phyloP scores from a whole-genome alignment of 2,329 filamentous ascomycete genomes.

The Scedosporium dehoogii region DNA sequence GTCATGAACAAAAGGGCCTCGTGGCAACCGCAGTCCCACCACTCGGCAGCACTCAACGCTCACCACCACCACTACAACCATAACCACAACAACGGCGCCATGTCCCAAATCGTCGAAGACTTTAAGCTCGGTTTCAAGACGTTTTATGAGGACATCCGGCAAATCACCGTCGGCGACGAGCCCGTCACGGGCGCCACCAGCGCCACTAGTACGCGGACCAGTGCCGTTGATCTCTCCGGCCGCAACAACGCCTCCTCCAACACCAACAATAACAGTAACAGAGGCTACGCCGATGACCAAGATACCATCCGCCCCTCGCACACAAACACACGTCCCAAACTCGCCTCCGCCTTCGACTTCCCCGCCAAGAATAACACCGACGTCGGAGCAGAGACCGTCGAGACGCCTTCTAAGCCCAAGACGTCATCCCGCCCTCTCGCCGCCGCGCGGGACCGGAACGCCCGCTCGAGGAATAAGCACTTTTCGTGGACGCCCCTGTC shows the following conservation, averaged over 20 bases:
- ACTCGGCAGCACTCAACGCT: slow-evolving; percentile 9
- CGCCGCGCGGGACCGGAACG: slow-evolving; percentile 19
- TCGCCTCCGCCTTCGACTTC: slow-evolving; percentile 31
- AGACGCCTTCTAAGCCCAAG: slow-evolving; percentile 10
- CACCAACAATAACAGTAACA: slow-evolving; percentile 16
- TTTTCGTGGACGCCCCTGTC: slow-evolving; percentile 52
- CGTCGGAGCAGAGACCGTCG: slow-evolving; percentile 11
- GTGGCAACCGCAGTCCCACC: slow-evolving; percentile 44
- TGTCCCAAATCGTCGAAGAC: slow-evolving; percentile 79
- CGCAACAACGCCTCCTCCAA: slow-evolving; percentile 13
- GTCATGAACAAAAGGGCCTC: slow-evolving; percentile 45
- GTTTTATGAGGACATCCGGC: slow-evolving; percentile 89
- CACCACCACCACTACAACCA: background rate
- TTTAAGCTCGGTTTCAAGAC: slow-evolving; percentile 85
- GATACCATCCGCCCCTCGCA: slow-evolving; percentile 35
- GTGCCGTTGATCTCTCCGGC: slow-evolving; percentile 8
- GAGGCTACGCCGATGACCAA: slow-evolving; percentile 23
- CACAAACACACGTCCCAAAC: slow-evolving; percentile 28
- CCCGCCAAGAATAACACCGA: slow-evolving; percentile 14
- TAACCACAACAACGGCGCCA: slow-evolving; percentile 20
- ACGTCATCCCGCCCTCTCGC: slow-evolving; percentile 12
- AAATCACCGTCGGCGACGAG: slow-evolving; percentile 94
- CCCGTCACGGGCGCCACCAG: slow-evolving; percentile 48
- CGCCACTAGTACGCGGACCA: slow-evolving; percentile 8
- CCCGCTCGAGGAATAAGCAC: slow-evolving; percentile 32